Evolutionary conservation across 2,329 filamentous ascomycete genomes (phyloP).

Genomic region (Berkeleyomyces basicola): DNA sequence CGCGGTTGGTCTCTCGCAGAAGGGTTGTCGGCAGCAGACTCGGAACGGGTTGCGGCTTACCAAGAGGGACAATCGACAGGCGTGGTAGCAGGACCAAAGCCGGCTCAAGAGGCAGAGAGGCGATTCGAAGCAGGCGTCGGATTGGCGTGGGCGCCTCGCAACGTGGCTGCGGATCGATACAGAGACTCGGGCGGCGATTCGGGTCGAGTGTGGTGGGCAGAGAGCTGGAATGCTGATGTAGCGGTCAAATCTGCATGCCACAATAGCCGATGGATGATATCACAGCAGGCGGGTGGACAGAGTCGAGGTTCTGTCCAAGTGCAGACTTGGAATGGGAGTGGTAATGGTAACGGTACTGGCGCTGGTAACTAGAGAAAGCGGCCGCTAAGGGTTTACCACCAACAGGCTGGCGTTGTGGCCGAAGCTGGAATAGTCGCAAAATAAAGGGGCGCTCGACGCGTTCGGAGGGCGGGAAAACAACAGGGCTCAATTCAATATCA

Average conservation of each 20-base stretch:
- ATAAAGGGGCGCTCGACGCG: constrained; percentile 6
- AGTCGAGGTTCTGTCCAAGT: too few species aligned
- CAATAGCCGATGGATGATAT: not conserved
- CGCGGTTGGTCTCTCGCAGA: not conserved
- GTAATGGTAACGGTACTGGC: too few species aligned
- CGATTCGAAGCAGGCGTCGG: not conserved
- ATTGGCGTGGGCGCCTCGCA: not conserved
- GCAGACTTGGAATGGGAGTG: too few species aligned
- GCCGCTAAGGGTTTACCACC: not conserved
- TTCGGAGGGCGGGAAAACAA: not conserved
- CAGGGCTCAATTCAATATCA: not conserved
- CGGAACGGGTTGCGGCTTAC: not conserved
- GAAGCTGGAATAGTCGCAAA: constrained; percentile 6
- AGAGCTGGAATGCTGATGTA: not conserved
- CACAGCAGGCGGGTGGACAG: not conserved
- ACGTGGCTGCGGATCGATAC: not conserved
- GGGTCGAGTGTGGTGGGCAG: not conserved
- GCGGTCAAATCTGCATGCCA: not conserved
- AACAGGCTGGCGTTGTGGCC: not conserved
- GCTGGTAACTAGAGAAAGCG: not conserved
- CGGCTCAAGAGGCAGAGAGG: not conserved
- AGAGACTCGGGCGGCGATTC: not conserved
- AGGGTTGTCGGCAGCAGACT: not conserved
- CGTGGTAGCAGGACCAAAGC: not conserved
- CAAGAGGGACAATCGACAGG: not conserved